phyloP scores from a whole-genome alignment of 306 rosid genomes.

The Dalbergia cochinchinensis region DNA sequence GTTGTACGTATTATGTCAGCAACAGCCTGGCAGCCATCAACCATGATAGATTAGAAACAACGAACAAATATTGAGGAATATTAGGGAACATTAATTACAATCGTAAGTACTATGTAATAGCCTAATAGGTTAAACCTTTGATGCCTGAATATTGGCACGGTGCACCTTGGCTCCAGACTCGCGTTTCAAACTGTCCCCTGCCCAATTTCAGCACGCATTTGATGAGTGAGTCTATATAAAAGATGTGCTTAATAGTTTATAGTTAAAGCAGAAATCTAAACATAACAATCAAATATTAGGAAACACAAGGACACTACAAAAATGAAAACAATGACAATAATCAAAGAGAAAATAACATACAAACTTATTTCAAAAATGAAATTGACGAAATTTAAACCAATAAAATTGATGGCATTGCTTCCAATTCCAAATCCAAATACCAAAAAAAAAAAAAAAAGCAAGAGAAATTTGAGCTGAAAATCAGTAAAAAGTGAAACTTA shows the following conservation, averaged over 20 bases:
- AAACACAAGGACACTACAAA: neutral
- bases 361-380: neutral
- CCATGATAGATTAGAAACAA: constrained; percentile 35
- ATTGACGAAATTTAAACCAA: neutral
- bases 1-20: constrained; percentile 96
- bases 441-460: neutral
- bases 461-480: neutral
- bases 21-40: constrained; percentile 68
- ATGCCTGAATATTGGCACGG: constrained; percentile 92
- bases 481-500: constrained; percentile 35
- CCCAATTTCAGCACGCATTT: constrained; percentile 37
- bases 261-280: neutral
- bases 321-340: neutral
- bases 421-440: neutral
- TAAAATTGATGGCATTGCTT: neutral
- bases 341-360: neutral
- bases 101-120: neutral
- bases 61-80: constrained; percentile 6
- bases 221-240: constrained; percentile 15
- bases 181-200: constrained; percentile 93
- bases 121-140: constrained; percentile 62
- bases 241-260: neutral
- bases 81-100: neutral
- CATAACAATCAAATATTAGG: neutral
- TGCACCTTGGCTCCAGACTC: constrained; percentile 95